Conservation (phyloP, 2,329 filamentous ascomycete species). For the Cordyceps tenuipes region DNA sequence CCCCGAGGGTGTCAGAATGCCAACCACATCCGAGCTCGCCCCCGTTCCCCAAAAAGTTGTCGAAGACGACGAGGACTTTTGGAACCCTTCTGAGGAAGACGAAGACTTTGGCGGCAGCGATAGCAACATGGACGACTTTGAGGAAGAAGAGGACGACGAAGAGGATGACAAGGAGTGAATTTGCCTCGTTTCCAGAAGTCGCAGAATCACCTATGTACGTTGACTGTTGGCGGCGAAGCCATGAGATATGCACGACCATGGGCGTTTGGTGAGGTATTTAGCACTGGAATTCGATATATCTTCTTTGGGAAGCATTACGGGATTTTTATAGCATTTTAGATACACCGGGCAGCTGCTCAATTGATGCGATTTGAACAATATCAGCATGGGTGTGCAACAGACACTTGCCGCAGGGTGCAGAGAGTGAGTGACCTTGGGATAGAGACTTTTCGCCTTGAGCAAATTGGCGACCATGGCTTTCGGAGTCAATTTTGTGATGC, state of each 20-base stretch:
- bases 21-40: constrained; percentile 57
- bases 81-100: constrained; percentile 68
- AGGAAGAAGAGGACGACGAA: constrained; percentile 48
- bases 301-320: constrained; percentile 1
- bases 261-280: constrained; percentile 2
- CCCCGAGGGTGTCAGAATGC: constrained; percentile 73
- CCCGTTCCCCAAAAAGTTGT: constrained; percentile 51
- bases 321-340: constrained; percentile 7
- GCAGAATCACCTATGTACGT: background rate
- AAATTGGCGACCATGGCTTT: no score
- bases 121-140: constrained; percentile 54
- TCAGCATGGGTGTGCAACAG: background rate
- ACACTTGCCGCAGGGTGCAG: background rate
- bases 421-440: no score
- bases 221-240: background rate
- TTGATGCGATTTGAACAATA: background rate
- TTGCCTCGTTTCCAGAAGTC: constrained; percentile 13
- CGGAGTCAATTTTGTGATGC: no score
- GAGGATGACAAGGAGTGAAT: constrained; percentile 45
- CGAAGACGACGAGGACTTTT: constrained; percentile 72
- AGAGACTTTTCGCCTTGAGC: no score
- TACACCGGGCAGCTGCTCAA: background rate
- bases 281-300: background rate
- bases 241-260: background rate
- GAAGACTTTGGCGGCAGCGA: constrained; percentile 73